phyloP scores from a whole-genome alignment of 2,329 filamentous ascomycete species.

The Pseudophaeomoniella oleicola region DNA sequence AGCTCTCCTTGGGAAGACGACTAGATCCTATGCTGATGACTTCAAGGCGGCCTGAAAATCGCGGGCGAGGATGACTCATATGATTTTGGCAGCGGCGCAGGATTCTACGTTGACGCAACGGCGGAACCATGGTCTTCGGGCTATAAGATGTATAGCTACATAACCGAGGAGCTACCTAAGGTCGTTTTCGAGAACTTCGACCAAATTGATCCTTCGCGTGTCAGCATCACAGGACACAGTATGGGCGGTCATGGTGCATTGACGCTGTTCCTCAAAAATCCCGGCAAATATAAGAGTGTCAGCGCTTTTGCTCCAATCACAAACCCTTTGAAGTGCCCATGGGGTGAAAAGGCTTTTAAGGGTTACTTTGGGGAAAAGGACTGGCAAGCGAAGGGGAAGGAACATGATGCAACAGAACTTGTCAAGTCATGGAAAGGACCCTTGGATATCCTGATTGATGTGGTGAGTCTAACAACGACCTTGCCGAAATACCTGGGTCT shows the following conservation, averaged over 20 bases:
- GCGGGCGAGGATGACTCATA: conserved; percentile 74
- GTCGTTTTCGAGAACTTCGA: conserved; percentile 59
- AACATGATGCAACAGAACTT: conserved; percentile 85
- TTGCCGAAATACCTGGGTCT: no score
- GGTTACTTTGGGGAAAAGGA: conserved; percentile 74
- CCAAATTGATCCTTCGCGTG: conserved; percentile 52
- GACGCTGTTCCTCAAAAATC: conserved; percentile 83
- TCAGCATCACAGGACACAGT: conserved; percentile 83
- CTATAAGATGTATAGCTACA: conserved; percentile 93
- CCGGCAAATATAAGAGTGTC: conserved; percentile 75
- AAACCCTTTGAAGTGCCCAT: conserved; percentile 74
- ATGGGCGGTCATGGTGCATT: conserved; percentile 97
- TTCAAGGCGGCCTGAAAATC: conserved; percentile 57
- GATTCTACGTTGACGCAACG: conserved; percentile 88
- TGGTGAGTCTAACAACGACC: conserved; percentile 56
- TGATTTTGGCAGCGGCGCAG: conserved; percentile 84
- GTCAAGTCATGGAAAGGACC: conserved; percentile 59
- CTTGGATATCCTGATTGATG: conserved; percentile 72
- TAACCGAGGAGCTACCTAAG: conserved; percentile 73
- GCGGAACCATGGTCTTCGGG: conserved; percentile 56
- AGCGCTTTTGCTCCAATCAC: conserved; percentile 82
- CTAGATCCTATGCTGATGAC: conserved; percentile 2
- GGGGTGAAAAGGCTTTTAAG: conserved; percentile 88
- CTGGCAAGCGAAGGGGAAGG: conserved; percentile 58
- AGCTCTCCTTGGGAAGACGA: conserved; percentile 12